Evolutionary conservation across 768 basidiomycete genomes (phyloP).

Genomic region (Tricholoma bakamatsutake): DNA sequence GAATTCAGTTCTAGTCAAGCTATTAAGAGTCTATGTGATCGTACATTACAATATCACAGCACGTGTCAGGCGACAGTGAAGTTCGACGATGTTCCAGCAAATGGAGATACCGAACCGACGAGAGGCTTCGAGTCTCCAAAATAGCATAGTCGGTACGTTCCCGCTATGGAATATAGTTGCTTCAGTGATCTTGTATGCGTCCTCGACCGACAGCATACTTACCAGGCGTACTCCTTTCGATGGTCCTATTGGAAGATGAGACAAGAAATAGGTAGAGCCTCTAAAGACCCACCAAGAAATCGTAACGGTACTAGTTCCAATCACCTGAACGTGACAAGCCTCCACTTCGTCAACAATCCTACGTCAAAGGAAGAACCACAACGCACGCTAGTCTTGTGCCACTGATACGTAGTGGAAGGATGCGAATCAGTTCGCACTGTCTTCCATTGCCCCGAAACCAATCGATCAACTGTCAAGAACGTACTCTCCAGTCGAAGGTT

Average conservation of each 20-base stretch:
- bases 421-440: constrained; percentile 69
- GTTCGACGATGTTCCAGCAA: constrained; percentile 54
- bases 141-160: constrained; percentile 66
- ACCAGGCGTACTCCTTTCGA: constrained; percentile 57
- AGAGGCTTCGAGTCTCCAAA: constrained; percentile 73
- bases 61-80: constrained; percentile 49
- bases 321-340: constrained; percentile 27
- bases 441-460: constrained; percentile 44
- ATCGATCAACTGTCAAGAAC: constrained; percentile 61
- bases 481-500: constrained; percentile 71
- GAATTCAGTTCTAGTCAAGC: constrained; percentile 1
- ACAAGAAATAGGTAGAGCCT: neutral
- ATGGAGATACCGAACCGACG: constrained; percentile 55
- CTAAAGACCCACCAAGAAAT: constrained; percentile 52
- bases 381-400: constrained; percentile 54
- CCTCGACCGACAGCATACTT: constrained; percentile 16
- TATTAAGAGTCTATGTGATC: neutral
- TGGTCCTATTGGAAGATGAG: constrained; percentile 38
- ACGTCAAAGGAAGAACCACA: neutral
- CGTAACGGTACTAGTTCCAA: constrained; percentile 59
- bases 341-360: neutral
- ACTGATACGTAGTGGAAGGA: constrained; percentile 65
- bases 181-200: neutral
- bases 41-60: neutral
- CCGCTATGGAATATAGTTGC: constrained; percentile 35